phyloP scores from a whole-genome alignment of 2,329 filamentous ascomycete species.

The Cytospora schulzeri region DNA sequence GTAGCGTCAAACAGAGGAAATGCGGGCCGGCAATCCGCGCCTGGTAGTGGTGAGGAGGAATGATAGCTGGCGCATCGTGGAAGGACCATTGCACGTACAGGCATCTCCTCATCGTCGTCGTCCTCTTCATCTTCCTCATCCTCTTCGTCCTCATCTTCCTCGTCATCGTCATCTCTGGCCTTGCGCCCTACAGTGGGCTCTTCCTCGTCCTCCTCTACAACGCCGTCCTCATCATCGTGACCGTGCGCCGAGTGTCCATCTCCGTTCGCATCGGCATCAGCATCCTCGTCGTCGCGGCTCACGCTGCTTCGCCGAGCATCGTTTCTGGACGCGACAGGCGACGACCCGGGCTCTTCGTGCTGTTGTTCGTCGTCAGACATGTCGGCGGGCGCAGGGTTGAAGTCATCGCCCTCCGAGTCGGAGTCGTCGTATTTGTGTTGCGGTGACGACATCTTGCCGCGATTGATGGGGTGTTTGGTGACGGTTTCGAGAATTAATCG shows the following conservation, averaged over 20 bases:
- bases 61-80: background rate
- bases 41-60: background rate
- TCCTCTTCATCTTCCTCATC: slow-evolving; percentile 35
- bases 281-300: slow-evolving; percentile 35
- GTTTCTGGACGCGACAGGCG: slow-evolving; percentile 29
- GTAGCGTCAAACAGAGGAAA: background rate
- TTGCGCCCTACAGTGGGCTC: slow-evolving; percentile 38
- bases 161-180: slow-evolving; percentile 34
- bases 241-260: slow-evolving; percentile 27
- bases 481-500: background rate
- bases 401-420: slow-evolving; percentile 82
- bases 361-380: slow-evolving; percentile 67
- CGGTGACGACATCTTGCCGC: slow-evolving; percentile 47
- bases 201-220: slow-evolving; percentile 50
- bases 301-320: slow-evolving; percentile 30
- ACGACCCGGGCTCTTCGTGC: slow-evolving; percentile 32
- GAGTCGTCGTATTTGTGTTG: slow-evolving; percentile 56
- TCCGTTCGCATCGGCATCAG: slow-evolving; percentile 27
- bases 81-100: slow-evolving; percentile 18
- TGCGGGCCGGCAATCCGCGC: background rate
- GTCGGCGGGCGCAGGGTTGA: slow-evolving; percentile 79
- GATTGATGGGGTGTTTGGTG: background rate
- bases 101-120: slow-evolving; percentile 29
- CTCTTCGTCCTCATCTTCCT: slow-evolving; percentile 40
- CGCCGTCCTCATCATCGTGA: slow-evolving; percentile 46